These are phyloP conservation scores for Blastobotrys muscicola DNA, from an alignment of 805 yeast genomes.

Conservation along the genomic window DNA sequence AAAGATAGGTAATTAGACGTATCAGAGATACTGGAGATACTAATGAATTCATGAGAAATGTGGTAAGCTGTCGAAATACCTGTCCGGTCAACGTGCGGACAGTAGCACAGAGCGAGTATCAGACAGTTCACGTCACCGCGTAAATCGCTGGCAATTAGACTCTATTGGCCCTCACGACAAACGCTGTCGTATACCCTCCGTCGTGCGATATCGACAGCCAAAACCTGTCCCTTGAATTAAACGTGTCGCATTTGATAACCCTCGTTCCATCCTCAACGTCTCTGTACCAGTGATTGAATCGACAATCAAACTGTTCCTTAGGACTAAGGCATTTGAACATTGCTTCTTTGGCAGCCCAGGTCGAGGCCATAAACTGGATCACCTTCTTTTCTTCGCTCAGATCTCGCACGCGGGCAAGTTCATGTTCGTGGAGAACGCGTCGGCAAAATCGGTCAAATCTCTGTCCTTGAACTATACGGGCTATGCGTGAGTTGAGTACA, in stretches of 20 bases:
- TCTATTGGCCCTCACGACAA: conserved; percentile 36
- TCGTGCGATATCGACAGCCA: conserved; percentile 57
- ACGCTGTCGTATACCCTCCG: conserved; percentile 46
- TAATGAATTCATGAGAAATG: too few species aligned
- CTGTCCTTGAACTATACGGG: conserved; percentile 30
- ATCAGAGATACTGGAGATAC: too few species aligned
- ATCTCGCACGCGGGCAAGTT: conserved; percentile 30
- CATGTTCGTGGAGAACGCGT: conserved; percentile 42
- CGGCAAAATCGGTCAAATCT: conserved; percentile 33
- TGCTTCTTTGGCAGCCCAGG: conserved; percentile 75
- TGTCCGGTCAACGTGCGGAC: too few species aligned
- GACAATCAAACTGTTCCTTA: conserved; percentile 41
- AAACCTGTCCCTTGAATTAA: conserved; percentile 36
- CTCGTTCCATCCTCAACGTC: conserved; percentile 36
- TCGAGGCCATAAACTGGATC: conserved; percentile 37
- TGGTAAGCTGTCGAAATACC: too few species aligned
- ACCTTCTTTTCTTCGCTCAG: conserved; percentile 1
- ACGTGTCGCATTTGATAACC: conserved; percentile 25
- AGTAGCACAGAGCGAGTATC: too few species aligned
- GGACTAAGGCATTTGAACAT: conserved; percentile 49
- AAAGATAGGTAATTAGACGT: too few species aligned
- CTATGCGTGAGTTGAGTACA: conserved; percentile 39
- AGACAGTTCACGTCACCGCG: too few species aligned
- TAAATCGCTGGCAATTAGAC: too few species aligned
- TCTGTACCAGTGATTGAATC: conserved; percentile 54